Base-by-base conservation (phyloP, 495 filamentous ascomycete genomes). In the Podospora pseudopauciseta region DNA sequence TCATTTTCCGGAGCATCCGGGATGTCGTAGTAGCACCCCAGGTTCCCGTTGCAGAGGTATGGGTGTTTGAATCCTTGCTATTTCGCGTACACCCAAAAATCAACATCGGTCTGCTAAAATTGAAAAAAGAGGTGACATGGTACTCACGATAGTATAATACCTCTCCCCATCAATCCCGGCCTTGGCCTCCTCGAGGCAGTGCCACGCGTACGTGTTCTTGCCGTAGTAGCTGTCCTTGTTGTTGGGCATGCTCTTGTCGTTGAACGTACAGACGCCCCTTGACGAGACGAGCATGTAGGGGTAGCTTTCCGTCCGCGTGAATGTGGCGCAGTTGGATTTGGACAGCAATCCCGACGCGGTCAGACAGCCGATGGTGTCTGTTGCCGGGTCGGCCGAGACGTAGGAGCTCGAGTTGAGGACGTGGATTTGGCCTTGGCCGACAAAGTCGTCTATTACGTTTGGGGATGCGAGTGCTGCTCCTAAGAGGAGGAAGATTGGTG, bases 221-320 rank as follows among this genome's bases (percentile, higher is more conserved):
- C 78, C 77, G 65, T 80, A 80, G 30, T 9, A 32, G 58, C 70
- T 79, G 68, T 82, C 81, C 5, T 71, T 72, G 68, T 79, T 79
- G 49, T 65, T 66, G 6, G 74, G 73, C 70, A 73, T 73, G 15
- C 57, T 68, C 5, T 67, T 19, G 69, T 81, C 74, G 1, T 66
- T 68, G 62, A 79, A 78, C 18, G 65, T 75, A 65, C 79, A 81
- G 67, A 72, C 73, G 9, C 77, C 77, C 15, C 65, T 58, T 15
- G 57, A 56, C 30, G 68, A 73, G n/a, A 65, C 73, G 0, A 81
- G 70, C 5, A 76, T 73, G 62, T 76, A 62, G 7, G 78, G 77
- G 49, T 32, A 63, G 9, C 69, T 49, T 18, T 70, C 68, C 39
- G 64, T 13, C 44, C 53, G 64, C 1, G 71, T 74, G 66, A 79